phyloP scores from a whole-genome alignment of 108 stramenopile species.

The Chaetoceros tenuissimus region DNA sequence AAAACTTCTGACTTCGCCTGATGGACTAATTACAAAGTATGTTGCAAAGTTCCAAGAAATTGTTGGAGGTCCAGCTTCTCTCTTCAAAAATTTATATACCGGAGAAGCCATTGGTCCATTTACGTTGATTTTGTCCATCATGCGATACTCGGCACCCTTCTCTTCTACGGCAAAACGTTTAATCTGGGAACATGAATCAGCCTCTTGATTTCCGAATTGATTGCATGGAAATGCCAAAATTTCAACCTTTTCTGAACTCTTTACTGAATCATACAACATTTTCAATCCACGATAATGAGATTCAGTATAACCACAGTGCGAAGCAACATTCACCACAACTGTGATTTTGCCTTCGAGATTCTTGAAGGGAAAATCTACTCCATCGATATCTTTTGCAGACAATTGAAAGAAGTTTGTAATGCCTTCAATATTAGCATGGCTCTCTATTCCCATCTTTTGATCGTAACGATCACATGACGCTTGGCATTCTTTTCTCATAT shows the following conservation, averaged over 20 bases:
- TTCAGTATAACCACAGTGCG: conserved; percentile 76
- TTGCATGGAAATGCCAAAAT: conserved; percentile 80
- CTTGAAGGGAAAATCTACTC: conserved; percentile 39
- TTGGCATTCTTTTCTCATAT: conserved; percentile 34
- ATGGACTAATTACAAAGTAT: conserved; percentile 57
- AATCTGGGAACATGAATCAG: conserved; percentile 45
- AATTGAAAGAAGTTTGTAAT: conserved; percentile 72
- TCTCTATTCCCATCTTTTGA: conserved; percentile 5
- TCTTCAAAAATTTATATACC: conserved; percentile 71
- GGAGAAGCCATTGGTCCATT: conserved; percentile 53
- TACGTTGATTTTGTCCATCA: conserved; percentile 86
- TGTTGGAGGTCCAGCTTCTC: conserved; percentile 33
- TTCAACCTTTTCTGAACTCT: conserved; percentile 16
- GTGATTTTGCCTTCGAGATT: conserved; percentile 63
- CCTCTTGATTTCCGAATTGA: conserved; percentile 82
- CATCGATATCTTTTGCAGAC: conserved; percentile 67
- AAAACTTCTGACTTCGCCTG: conserved; percentile 38
- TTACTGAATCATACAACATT: conserved; percentile 31
- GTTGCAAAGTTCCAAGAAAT: conserved; percentile 78
- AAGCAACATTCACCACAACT: conserved; percentile 73
- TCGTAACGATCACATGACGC: conserved; percentile 14
- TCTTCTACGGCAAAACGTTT: conserved; percentile 36
- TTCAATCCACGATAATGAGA: conserved; percentile 66
- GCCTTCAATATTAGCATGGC: conserved; percentile 32
- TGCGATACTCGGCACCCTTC: conserved; percentile 70